A percentile compares a stretch with the other conserved stretches of the same genome.
These are phyloP conservation scores for Zangia roseola DNA, from an alignment of 768 basidiomycete species.

Conservation along the genomic window DNA sequence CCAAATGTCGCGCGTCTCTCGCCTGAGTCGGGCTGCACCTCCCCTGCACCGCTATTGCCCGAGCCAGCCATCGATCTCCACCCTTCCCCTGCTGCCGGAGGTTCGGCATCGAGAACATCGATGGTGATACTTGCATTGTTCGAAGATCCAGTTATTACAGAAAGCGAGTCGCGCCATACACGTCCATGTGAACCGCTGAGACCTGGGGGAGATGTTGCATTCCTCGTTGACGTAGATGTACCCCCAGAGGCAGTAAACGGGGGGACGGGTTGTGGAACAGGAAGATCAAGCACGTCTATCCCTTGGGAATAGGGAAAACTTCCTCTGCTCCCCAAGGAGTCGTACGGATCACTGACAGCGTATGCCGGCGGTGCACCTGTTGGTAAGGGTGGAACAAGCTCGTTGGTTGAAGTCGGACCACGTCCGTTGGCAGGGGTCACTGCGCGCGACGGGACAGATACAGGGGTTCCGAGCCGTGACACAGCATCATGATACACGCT, in stretches of 20 bases:
- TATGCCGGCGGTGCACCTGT: slow-evolving; percentile 32
- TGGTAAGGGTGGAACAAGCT: slow-evolving; percentile 17
- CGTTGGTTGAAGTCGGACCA: slow-evolving; percentile 8
- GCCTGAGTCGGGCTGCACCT: slow-evolving; percentile 22
- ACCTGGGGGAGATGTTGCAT: slow-evolving; percentile 36
- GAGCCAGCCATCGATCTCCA: slow-evolving; percentile 55
- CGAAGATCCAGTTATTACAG: slow-evolving; percentile 31
- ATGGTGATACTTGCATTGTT: slow-evolving; percentile 40
- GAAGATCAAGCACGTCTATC: slow-evolving; percentile 53
- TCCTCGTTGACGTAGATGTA: slow-evolving; percentile 25
- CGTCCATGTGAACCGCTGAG: slow-evolving; percentile 30
- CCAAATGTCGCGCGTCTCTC: slow-evolving; percentile 61
- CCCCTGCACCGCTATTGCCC: slow-evolving; percentile 12
- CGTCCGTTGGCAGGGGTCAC: slow-evolving; percentile 42
- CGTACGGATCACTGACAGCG: slow-evolving; percentile 30
- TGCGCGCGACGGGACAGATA: slow-evolving; percentile 42
- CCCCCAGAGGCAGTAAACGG: slow-evolving; percentile 45
- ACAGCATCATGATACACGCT: slow-evolving; percentile 65
- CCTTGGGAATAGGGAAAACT: slow-evolving; percentile 28
- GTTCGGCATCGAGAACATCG: slow-evolving; percentile 68
- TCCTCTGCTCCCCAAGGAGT: slow-evolving; percentile 23
- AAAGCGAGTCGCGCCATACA: slow-evolving; percentile 36
- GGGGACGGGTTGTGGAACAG: slow-evolving; percentile 56
- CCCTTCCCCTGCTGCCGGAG: slow-evolving; percentile 56
- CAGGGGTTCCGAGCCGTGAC: slow-evolving; percentile 46